These are phyloP conservation scores for Grifola frondosa DNA, from an alignment of 1,284 basidiomycete species.

Conservation along the genomic window DNA sequence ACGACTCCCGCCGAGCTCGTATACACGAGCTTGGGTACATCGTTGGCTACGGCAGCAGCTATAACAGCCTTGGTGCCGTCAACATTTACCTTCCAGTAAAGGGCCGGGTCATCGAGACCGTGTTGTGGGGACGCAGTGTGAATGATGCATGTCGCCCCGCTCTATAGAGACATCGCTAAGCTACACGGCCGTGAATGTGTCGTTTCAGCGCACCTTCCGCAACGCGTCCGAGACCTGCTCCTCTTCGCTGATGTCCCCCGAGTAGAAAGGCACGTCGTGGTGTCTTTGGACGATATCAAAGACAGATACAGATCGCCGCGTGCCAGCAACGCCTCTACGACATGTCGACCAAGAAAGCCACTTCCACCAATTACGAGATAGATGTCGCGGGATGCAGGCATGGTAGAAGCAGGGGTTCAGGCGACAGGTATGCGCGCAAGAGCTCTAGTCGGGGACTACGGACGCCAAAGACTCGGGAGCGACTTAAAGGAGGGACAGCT, in stretches of 20 bases:
- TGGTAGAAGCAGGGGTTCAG: no score
- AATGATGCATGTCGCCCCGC: conserved; percentile 84
- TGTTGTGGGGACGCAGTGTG: conserved; percentile 94
- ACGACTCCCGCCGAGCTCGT: conserved; percentile 94
- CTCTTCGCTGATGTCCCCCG: conserved; percentile 83
- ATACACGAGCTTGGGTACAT: conserved; percentile 88
- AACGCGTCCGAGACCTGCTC: conserved; percentile 72
- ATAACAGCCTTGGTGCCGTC: conserved; percentile 89
- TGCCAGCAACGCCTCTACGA: conserved; percentile 79
- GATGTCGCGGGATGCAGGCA: no score
- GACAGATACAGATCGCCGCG: conserved; percentile 81
- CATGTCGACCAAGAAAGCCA: conserved; percentile 89
- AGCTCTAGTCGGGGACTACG: no score
- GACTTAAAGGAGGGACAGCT: no score
- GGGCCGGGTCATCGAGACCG: conserved; percentile 64
- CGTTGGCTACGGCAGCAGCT: conserved; percentile 70
- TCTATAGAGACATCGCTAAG: conserved; percentile 42
- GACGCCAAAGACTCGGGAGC: no score
- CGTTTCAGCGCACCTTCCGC: conserved; percentile 64
- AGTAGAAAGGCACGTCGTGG: conserved; percentile 82
- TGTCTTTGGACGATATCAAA: conserved; percentile 92
- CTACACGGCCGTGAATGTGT: no score
- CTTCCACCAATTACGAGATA: conserved; percentile 90
- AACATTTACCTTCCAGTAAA: conserved; percentile 95
- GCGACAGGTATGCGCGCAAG: no score